Evolutionary conservation across 768 basidiomycete species (phyloP), one percentile per base, ranked within the genome.

Genomic region (Mycena belliarum): DNA sequence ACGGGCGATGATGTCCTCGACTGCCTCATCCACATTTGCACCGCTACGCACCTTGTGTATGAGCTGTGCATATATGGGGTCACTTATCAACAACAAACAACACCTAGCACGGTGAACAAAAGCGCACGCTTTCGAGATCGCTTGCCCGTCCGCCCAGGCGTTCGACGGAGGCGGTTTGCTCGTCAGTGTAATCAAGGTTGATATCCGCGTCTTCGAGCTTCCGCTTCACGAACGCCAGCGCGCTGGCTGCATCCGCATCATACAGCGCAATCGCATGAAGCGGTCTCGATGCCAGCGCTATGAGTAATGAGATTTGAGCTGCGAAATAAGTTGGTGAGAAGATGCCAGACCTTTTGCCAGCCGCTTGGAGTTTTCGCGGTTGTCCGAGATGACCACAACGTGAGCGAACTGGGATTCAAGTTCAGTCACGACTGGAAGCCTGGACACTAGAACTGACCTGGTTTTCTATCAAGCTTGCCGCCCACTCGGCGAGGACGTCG

Each of bases 141-240:
- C 89, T 92, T 46, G 94, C 88, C 16, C 97, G 82, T 28, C 97
- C 97, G 35, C 97, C 97, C 0, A 98, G 82, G 23, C 86, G 82
- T 48, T 86, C 79, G 24, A 99, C 79, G 54, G 82, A 79, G 29
- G 76, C 67, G 14, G 75, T 75, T 61, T 93, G 84, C 26, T 83
- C 75, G 20, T 61, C 54, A 2, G 82, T 84, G 52, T 95, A 81
- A 7, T 79, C 73, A 12, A 80, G 65, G 25, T 82, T 72, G 18
- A 85, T 64, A 24, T 81, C 81, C 8, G 75, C 77, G 57, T 90
- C 84, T 25, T 74, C 72, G 41, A 96, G 78, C 70, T 92, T 95
- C 63, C 89, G 83, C 68, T 84, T 81, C 57, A 98, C 88, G 67
- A 92, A 94, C 10, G 82, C 80, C 37, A 98, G 72, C 4, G 95